These are phyloP conservation scores for Fusarium veterinarium DNA, from an alignment of 2,329 filamentous ascomycete genomes.

Conservation along the genomic window DNA sequence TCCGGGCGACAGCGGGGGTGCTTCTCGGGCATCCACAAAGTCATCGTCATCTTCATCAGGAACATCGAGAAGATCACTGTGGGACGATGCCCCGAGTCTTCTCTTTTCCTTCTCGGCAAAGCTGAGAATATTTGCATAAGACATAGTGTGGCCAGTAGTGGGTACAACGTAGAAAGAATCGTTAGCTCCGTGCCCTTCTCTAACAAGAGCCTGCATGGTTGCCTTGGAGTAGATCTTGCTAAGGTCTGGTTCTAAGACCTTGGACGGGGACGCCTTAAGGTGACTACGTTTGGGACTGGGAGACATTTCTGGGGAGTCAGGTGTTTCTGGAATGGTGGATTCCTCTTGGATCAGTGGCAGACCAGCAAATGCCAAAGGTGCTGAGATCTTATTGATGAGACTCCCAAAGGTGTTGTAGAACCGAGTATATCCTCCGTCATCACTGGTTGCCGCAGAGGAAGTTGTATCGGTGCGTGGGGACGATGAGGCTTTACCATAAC, in stretches of 20 bases:
- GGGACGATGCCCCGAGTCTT: slow-evolving; percentile 64
- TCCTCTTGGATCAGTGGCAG: slow-evolving; percentile 77
- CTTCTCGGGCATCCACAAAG: slow-evolving; percentile 89
- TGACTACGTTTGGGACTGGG: slow-evolving; percentile 54
- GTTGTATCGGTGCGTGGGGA: slow-evolving; percentile 44
- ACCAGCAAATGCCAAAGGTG: slow-evolving; percentile 91
- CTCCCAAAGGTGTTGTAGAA: slow-evolving; percentile 95
- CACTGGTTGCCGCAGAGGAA: slow-evolving; percentile 37
- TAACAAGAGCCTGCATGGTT: slow-evolving; percentile 80
- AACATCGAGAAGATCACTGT: slow-evolving; percentile 61
- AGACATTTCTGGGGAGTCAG: slow-evolving; percentile 53
- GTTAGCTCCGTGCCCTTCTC: slow-evolving; percentile 71
- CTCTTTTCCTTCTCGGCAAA: slow-evolving; percentile 75
- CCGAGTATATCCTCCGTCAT: slow-evolving; percentile 84
- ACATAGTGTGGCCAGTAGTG: slow-evolving; percentile 88
- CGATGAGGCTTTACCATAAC: slow-evolving; percentile 39
- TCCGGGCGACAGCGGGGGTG: slow-evolving; percentile 59
- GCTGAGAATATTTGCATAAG: slow-evolving; percentile 89
- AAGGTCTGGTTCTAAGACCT: slow-evolving; percentile 71
- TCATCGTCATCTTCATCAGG: slow-evolving; percentile 79
- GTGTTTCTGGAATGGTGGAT: slow-evolving; percentile 45
- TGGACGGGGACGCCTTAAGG: slow-evolving; percentile 49
- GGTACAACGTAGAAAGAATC: slow-evolving; percentile 97
- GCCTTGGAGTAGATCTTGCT: slow-evolving; percentile 87
- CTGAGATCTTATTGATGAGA: slow-evolving; percentile 88